Evolutionary conservation across 345 rosid species (phyloP).

Genomic region (Brassica juncea): DNA sequence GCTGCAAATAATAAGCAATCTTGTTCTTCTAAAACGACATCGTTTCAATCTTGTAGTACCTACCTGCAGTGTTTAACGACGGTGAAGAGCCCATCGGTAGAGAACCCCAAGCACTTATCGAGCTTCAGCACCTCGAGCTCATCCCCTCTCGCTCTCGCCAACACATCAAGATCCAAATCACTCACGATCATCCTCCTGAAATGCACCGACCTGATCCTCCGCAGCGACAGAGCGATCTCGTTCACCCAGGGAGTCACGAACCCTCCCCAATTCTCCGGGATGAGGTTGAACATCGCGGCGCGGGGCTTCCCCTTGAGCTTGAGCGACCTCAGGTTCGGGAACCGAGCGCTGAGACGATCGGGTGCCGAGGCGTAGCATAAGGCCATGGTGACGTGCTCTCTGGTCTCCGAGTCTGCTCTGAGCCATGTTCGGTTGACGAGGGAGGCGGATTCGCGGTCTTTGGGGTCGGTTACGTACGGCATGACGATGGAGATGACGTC

Average conservation of each 20-base stretch:
- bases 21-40: neutral
- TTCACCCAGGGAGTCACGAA: slow-evolving; percentile 71
- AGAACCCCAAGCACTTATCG: slow-evolving; percentile 87
- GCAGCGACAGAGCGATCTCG: slow-evolving; percentile 52
- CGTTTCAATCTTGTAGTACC: neutral
- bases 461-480: slow-evolving; percentile 67
- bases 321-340: slow-evolving; percentile 65
- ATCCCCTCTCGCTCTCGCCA: slow-evolving; percentile 52
- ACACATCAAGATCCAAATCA: slow-evolving; percentile 75
- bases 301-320: slow-evolving; percentile 87
- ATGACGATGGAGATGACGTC: slow-evolving; percentile 63
- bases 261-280: slow-evolving; percentile 98
- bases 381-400: slow-evolving; percentile 87
- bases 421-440: slow-evolving; percentile 76
- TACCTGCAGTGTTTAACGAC: slow-evolving; percentile 78
- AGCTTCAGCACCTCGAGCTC: slow-evolving; percentile 65
- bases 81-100: slow-evolving; percentile 79
- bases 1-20: too few species aligned
- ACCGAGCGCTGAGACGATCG: slow-evolving; percentile 62
- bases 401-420: slow-evolving; percentile 69
- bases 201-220: slow-evolving; percentile 67
- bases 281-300: slow-evolving; percentile 92
- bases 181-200: slow-evolving; percentile 80
- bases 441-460: slow-evolving; percentile 78
- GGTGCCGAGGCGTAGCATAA: slow-evolving; percentile 76